phyloP scores from a whole-genome alignment of 805 yeast species.

The Candida railenensis region DNA sequence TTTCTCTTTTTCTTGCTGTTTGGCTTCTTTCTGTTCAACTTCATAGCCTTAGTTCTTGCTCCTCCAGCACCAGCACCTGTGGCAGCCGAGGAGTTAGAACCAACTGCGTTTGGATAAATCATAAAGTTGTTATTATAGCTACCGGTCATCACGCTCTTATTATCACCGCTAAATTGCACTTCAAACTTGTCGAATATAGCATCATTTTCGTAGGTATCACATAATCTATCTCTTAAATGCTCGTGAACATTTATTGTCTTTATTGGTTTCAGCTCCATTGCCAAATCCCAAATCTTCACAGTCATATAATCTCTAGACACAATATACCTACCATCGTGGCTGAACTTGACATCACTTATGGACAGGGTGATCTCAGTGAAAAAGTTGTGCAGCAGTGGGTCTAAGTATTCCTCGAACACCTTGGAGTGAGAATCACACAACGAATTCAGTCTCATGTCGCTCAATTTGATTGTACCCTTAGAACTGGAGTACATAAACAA shows the following conservation, averaged over 20 bases:
- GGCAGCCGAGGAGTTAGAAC: constrained; percentile 15
- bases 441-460: constrained; percentile 95
- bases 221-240: constrained; percentile 84
- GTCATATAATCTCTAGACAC: constrained; percentile 98
- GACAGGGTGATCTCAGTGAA: constrained; percentile 96
- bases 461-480: constrained; percentile 91
- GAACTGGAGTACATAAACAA: constrained; percentile 92
- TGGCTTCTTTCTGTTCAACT: background rate
- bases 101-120: constrained; percentile 86
- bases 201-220: constrained; percentile 98
- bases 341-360: constrained; percentile 89
- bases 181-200: constrained; percentile 98
- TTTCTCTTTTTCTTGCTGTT: background rate
- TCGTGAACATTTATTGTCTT: constrained; percentile 96
- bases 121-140: constrained; percentile 95
- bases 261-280: constrained; percentile 93
- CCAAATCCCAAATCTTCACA: constrained; percentile 96
- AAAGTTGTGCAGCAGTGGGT: constrained; percentile 89
- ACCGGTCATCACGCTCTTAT: constrained; percentile 91
- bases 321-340: constrained; percentile 88
- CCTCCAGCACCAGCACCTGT: constrained; percentile 7
- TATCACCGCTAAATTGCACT: constrained; percentile 92
- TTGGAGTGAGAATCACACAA: constrained; percentile 87
- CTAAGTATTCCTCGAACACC: constrained; percentile 88
- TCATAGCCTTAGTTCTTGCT: background rate